Base-by-base conservation (phyloP, 164 flowering plant species). In the Akebia trifoliata region DNA sequence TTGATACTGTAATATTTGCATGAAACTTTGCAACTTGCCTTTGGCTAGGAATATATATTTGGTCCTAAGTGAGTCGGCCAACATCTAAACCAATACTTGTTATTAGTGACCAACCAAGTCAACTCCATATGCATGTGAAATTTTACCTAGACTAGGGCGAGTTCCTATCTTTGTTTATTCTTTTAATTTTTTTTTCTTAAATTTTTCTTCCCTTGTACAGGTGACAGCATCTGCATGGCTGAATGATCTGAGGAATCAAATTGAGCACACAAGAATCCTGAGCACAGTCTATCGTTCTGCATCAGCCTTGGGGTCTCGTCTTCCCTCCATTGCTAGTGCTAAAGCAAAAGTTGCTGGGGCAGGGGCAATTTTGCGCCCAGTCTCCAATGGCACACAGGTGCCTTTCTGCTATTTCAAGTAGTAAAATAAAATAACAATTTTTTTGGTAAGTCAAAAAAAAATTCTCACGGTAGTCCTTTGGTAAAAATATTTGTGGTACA, bases 221-320 rank as follows among this genome's bases (percentile, higher is more conserved):
- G 98, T 93, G 51, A 90, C 94, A 18, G 92, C 98, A 51, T 93
- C 98, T 61, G 97, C 96, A 15, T 93, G 98, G 98, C 69, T 93
- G 54, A 93, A 87, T 75, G 98, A 93, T 70, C 65, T 93, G 64
- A 77, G 92, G 64, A 79, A 82, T 74, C 97, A 87, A 73, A 93
- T 93, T 60, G 95, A 93, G 69, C 91, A 67, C 4, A 93, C 97
- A 15, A 77, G 98, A 72, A 87, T 89, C 25, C 80, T 89, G 44
- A 83, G 98, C 61, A 85, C 98, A 21, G 96, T 93, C 2, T 93
- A 90, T 68, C 95, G 97, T 26, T 93, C 98, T 69, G 97, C 98
- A 50, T 78, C 97, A 11, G 97, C 98, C 10, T 70, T 93, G 78
- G 92, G 98, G 50, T 89, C 98, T 55, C 90, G 79, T 29, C 93